phyloP scores from a whole-genome alignment of 176 grass and related monocot genomes.

The Thinopyrum elongatum region DNA sequence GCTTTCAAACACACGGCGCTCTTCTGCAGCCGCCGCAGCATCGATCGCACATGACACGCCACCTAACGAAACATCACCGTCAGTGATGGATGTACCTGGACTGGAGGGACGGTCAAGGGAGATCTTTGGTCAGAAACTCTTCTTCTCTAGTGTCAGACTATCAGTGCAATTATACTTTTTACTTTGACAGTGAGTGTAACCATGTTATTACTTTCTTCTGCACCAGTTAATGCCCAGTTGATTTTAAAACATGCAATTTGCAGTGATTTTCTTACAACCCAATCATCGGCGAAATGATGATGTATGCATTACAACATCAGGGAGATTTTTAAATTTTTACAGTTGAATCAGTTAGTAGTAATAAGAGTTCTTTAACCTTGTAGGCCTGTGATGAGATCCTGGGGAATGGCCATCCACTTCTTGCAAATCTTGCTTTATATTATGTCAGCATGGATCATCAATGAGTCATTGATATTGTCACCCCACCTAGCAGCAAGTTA shows the following conservation, averaged over 20 bases:
- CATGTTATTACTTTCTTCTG: not conserved
- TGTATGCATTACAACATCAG: not conserved
- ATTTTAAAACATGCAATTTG: not conserved
- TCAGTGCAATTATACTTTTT: constrained; percentile 5
- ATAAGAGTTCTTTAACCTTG: not conserved
- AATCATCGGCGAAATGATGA: not conserved
- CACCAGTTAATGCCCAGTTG: not conserved
- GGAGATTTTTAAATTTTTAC: not conserved
- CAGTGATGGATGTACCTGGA: not conserved
- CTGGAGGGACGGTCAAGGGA: not conserved
- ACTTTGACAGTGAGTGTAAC: not conserved
- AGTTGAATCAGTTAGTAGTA: not conserved
- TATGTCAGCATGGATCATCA: constrained; percentile 13
- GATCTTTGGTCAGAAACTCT: constrained; percentile 2
- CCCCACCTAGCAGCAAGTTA: not conserved
- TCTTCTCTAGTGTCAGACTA: not conserved
- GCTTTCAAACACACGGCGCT: not conserved
- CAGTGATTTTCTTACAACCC: not conserved
- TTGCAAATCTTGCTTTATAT: constrained; percentile 15
- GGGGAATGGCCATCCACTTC: constrained; percentile 42
- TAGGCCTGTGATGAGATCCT: constrained; percentile 21
- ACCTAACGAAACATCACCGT: not conserved
- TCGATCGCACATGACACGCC: not conserved
- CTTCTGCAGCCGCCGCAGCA: not conserved
- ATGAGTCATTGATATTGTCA: not conserved